Base-by-base conservation (phyloP, 352 stramenopile species). In the Phytophthora hybrid region DNA sequence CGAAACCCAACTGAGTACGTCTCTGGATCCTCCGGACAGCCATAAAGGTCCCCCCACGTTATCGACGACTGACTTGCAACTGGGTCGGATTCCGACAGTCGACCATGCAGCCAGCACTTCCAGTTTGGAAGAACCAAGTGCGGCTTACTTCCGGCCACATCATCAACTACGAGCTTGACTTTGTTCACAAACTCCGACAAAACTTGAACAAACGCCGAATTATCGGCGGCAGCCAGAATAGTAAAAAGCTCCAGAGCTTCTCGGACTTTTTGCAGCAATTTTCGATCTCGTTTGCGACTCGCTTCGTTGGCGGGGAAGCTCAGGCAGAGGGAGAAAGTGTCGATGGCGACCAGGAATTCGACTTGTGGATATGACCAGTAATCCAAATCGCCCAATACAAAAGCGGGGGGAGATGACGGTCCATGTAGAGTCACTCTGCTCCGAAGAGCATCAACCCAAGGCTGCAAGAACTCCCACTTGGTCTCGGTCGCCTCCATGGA, bases 201-300 rank as follows among this genome's bases (percentile, higher is more conserved):
- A 8, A 73, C 21, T 13, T 59, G 10, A 29, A 69, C 39, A 44
- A 73, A 73, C 44, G 39, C 59, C 8, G 41, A 4, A 23, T 53
- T 63, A 46, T 44, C 60, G 19, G 68, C 66, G 1, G 41, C 26
- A 13, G 66, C 66, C 5, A 69, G 29, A 5, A 60, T 54, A 16
- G 68, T 74, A 41, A 74, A 64, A 23, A 74, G 26, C 53, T 74
- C 60, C 51, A 74, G 18, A 13, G 67, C 67, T 52, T 73, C 66
- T 37, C 66, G 51, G 52, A 60, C 37, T 37, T 44, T 60, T 54
- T 66, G 52, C 21, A 73, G 29, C 47, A 46, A 39, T 26, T 51
- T 14, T 11, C 54, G 53, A 44, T 63, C 21, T 3, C 41, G 1
- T 56, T 8, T 51, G 18, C 59, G 66, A 49, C 44, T 54, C 18